These are phyloP conservation scores for Carnegiea gigantea DNA, from an alignment of 179 eudicot species.

Conservation along the genomic window DNA sequence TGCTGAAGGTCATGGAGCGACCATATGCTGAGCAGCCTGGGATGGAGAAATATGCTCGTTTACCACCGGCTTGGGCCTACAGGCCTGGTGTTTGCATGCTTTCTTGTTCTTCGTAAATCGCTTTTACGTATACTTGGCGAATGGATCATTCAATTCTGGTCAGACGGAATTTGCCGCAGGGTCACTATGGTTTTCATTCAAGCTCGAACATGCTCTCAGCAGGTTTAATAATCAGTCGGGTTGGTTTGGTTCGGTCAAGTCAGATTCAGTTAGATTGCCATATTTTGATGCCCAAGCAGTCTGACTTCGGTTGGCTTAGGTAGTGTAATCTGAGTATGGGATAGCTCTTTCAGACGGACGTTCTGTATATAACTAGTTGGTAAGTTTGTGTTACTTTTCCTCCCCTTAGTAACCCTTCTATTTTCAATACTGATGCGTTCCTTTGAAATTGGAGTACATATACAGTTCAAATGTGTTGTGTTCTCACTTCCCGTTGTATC, in stretches of 20 bases:
- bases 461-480: background rate
- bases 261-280: background rate
- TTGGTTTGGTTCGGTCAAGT: background rate
- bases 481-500: background rate
- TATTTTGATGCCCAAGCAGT: background rate
- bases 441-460: background rate
- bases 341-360: background rate
- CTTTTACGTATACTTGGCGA: background rate
- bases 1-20: constrained; percentile 80
- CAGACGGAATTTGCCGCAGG: background rate
- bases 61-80: constrained; percentile 99
- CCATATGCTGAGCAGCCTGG: constrained; percentile 96
- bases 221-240: background rate
- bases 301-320: background rate
- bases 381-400: constrained; percentile 10
- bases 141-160: background rate
- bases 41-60: constrained; percentile 94
- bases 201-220: background rate
- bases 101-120: constrained; percentile 82
- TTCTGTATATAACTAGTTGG: constrained; percentile 29
- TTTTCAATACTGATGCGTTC: background rate
- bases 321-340: background rate
- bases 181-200: background rate
- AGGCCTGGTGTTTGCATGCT: constrained; percentile 99
- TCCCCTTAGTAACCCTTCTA: constrained; percentile 6